Conservation (phyloP, 73 alveolate species). For the Uronychia setigera region DNA sequence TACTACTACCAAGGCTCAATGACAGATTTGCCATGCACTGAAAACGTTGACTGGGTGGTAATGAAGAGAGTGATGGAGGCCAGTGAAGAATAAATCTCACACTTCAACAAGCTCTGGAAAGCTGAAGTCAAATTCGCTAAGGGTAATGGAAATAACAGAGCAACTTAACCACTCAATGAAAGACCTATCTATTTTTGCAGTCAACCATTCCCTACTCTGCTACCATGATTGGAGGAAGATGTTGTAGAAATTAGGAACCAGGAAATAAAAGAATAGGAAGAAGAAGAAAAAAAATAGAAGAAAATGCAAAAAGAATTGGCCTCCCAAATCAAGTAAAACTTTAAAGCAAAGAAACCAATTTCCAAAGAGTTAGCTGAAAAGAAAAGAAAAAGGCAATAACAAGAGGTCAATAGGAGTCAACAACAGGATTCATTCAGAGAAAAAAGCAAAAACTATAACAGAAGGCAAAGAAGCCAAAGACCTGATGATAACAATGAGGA, state of each 20-base stretch:
- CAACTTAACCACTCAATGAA: conserved; percentile 6
- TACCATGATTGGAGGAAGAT: not conserved
- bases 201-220: not conserved
- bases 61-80: not conserved
- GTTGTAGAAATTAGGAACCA: not conserved
- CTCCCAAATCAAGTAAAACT: too few relatives aligned
- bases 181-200: conserved; percentile 2
- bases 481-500: too few relatives aligned
- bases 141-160: conserved; percentile 31
- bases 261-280: not conserved
- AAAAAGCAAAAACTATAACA: too few relatives aligned
- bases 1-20: conserved; percentile 83
- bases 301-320: not conserved
- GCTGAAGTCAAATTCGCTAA: conserved; percentile 7
- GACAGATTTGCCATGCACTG: conserved; percentile 88
- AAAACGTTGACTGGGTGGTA: conserved; percentile 73
- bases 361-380: too few relatives aligned
- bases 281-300: not conserved
- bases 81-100: not conserved
- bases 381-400: too few relatives aligned
- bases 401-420: too few relatives aligned
- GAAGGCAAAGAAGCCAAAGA: too few relatives aligned
- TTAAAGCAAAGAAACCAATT: too few relatives aligned
- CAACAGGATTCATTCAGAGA: too few relatives aligned
- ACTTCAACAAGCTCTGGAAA: conserved; percentile 4